Evolutionary conservation across 2,329 filamentous ascomycete species (phyloP).

Genomic region (Claviceps spartinae): DNA sequence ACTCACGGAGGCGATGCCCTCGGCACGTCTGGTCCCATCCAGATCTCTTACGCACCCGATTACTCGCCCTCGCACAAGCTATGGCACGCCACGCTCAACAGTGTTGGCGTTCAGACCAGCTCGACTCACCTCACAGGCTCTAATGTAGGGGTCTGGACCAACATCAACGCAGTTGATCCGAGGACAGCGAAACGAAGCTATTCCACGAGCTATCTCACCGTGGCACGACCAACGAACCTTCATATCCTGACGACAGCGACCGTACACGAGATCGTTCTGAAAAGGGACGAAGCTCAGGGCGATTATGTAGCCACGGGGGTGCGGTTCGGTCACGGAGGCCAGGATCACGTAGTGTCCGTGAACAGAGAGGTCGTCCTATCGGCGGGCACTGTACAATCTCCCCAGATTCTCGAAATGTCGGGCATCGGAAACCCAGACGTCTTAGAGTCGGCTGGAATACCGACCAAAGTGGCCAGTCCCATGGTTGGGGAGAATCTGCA

Average conservation of each 20-base stretch:
- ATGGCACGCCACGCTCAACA: conserved; percentile 34
- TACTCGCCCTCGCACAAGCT: conserved; percentile 27
- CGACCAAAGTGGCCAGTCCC: conserved; percentile 25
- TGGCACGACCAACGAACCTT: conserved; percentile 27
- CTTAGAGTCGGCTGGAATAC: conserved; percentile 24
- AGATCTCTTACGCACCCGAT: conserved; percentile 30
- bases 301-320: conserved; percentile 17
- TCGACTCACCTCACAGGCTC: conserved; percentile 35
- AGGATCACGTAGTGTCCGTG: conserved; percentile 22
- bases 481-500: conserved; percentile 36
- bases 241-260: conserved; percentile 19
- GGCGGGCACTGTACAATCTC: conserved; percentile 43
- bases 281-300: conserved; percentile 9
- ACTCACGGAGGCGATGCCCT: conserved; percentile 26
- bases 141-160: conserved; percentile 34
- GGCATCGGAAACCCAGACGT: conserved; percentile 37
- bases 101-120: conserved; percentile 25
- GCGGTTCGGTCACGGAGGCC: conserved; percentile 24
- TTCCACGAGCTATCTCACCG: conserved; percentile 29
- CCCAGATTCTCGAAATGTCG: conserved; percentile 46
- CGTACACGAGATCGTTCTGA: conserved; percentile 15
- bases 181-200: conserved; percentile 34
- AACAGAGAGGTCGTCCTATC: conserved; percentile 43
- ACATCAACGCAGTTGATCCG: conserved; percentile 34
- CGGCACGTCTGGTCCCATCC: conserved; percentile 32